Evolutionary conservation across 2,329 filamentous ascomycete genomes (phyloP).

Genomic region (Fusarium hainanense): DNA sequence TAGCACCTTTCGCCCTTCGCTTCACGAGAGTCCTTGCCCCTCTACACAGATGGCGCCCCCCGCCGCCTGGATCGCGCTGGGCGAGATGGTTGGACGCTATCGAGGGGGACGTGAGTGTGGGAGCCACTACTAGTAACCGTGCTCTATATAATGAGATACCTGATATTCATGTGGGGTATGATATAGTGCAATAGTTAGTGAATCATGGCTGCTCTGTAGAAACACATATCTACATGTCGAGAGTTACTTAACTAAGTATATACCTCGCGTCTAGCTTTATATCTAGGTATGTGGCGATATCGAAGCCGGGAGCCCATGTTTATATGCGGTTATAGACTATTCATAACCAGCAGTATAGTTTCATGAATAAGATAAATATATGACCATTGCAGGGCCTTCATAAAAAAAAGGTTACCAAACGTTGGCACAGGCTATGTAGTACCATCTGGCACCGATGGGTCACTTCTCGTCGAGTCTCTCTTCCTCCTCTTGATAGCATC

Average conservation of each 20-base stretch:
- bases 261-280: background rate
- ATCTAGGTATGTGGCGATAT: background rate
- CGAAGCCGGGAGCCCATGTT: background rate
- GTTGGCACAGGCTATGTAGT: constrained; percentile 14
- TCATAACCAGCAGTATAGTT: constrained; percentile 14
- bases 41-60: constrained; percentile 73
- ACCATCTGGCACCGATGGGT: constrained; percentile 40
- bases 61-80: constrained; percentile 73
- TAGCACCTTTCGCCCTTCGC: constrained; percentile 79
- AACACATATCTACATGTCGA: background rate
- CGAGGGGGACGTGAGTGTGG: constrained; percentile 70
- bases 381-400: constrained; percentile 2
- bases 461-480: constrained; percentile 39
- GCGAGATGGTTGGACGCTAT: constrained; percentile 76
- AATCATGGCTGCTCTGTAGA: background rate
- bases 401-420: background rate
- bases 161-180: constrained; percentile 58
- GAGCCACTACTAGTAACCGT: constrained; percentile 73
- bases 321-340: background rate
- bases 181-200: background rate
- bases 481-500: constrained; percentile 52
- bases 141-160: constrained; percentile 65
- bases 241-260: background rate
- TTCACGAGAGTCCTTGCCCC: constrained; percentile 73
- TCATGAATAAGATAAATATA: constrained; percentile 4